These are phyloP conservation scores for Diaporthe australafricana DNA, from an alignment of 2,329 filamentous ascomycete genomes.

Conservation along the genomic window DNA sequence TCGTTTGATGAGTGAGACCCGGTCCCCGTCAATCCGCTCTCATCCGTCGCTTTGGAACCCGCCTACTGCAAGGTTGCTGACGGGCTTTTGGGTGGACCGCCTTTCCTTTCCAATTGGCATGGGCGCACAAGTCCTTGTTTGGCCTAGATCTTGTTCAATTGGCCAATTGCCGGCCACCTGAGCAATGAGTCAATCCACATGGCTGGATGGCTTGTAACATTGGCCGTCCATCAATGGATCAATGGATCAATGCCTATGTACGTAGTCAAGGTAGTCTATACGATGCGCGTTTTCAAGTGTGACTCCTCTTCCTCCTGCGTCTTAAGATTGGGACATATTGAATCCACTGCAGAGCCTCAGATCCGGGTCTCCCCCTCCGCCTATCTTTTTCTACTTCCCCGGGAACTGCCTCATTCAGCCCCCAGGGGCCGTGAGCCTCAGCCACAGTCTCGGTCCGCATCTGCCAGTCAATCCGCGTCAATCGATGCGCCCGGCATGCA, in stretches of 20 bases:
- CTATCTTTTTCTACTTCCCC: neutral
- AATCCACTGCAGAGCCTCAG: constrained; percentile 21
- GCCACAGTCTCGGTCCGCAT: neutral
- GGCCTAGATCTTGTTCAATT: neutral
- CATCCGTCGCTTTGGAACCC: neutral
- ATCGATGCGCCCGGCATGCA: neutral
- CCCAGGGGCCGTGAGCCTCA: neutral
- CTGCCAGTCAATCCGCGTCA: neutral
- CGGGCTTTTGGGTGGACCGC: constrained; percentile 16
- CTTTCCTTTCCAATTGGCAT: constrained; percentile 13
- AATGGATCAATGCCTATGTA: constrained; percentile 12
- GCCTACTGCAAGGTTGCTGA: constrained; percentile 27
- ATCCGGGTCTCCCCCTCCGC: neutral
- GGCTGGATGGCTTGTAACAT: constrained; percentile 14
- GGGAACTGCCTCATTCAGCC: neutral
- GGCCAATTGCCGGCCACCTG: constrained; percentile 19
- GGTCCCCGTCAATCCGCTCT: constrained; percentile 13
- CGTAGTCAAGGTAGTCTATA: neutral
- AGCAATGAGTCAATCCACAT: constrained; percentile 28
- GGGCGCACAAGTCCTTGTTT: neutral
- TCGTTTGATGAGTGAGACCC: constrained; percentile 29
- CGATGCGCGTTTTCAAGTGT: constrained; percentile 17
- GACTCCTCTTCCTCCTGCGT: constrained; percentile 4
- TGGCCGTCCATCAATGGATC: neutral
- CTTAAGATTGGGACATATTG: neutral